Base-by-base conservation (phyloP, 768 basidiomycete species). In the Mycena indigotica region DNA sequence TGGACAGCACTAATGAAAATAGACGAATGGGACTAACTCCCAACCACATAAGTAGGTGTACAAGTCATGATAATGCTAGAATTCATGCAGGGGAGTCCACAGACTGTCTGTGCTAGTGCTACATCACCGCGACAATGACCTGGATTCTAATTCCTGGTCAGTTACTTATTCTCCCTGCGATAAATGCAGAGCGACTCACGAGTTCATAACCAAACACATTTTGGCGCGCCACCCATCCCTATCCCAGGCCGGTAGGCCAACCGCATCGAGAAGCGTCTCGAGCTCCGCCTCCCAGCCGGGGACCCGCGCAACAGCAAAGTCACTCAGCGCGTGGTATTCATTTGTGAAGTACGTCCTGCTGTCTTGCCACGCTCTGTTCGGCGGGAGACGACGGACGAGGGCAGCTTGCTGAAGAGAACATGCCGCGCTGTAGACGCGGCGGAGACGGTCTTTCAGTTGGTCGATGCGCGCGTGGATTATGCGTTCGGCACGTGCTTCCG, bases 221-320 rank as follows among this genome's bases (percentile, higher is more conserved):
- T 28, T 48, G 49, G 45, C 50, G 16, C 38, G 56, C 60, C 60
- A 61, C 29, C n/a, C 24, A 12, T n/a, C 21, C 26, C 53, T 53
- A 39, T 57, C 52, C 60, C 55, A 61, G 26, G 45, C 45, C 5
- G 55, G 55, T 16, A 39, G 52, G 15, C 38, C 28, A 28, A 62
- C 5, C 24, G 56, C 56, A 25, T 25, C 44, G 16, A 57, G 50
- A 1, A 62, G 61, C 6, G 53, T 58, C 26, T 54, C 32, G 15
- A 62, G 50, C 23, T 62, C 61, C 2, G 28, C 55, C 21, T 62
- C 61, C 61, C 61, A 62, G n/a, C 35, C 56, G 1, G 17, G 6
- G 26, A 52, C 32, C 50, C 52, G 5, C 3, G 39, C 45, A 23
- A 44, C 13, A 5, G 15, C 28, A 46, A 53, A 57, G 23, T 17